A percentile compares a stretch with the other conserved stretches of the same genome.
Conservation (phyloP, 1,284 basidiomycete species). For the Fomitopsis schrenkii region DNA sequence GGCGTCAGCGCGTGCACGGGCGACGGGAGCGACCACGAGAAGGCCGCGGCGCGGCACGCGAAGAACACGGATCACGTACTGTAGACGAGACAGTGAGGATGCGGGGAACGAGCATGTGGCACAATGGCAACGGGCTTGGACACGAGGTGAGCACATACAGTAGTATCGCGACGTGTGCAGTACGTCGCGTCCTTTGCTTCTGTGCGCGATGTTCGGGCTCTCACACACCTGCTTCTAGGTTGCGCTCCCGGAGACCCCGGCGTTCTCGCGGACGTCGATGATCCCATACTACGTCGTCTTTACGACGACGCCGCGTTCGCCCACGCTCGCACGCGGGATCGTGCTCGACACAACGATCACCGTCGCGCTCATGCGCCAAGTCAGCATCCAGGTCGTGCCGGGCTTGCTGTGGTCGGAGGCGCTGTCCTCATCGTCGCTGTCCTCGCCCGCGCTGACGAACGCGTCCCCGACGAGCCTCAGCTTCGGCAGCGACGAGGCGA, state of each 20-base stretch:
- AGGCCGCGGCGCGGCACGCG: too few relatives aligned
- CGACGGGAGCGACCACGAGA: too few relatives aligned
- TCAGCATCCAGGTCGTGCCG: constrained; percentile 39
- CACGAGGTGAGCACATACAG: too few relatives aligned
- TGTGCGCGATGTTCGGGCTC: not conserved
- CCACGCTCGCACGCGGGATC: constrained; percentile 61
- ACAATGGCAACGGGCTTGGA: too few relatives aligned
- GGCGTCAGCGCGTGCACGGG: too few relatives aligned
- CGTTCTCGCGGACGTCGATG: constrained; percentile 51
- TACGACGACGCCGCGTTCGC: too few relatives aligned
- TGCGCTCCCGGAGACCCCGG: constrained; percentile 54
- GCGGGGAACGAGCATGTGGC: too few relatives aligned
- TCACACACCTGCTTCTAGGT: constrained; percentile 34
- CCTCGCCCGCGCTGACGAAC: constrained; percentile 22
- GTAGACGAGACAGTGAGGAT: too few relatives aligned
- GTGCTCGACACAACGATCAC: constrained; percentile 67
- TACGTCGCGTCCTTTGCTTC: constrained; percentile 27
- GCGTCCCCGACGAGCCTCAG: constrained; percentile 32
- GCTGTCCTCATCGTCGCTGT: constrained; percentile 33
- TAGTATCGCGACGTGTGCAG: constrained; percentile 42
- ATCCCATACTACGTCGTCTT: constrained; percentile 72
- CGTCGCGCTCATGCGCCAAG: constrained; percentile 55
- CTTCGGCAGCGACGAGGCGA: constrained; percentile 46
- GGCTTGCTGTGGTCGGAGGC: constrained; percentile 15
- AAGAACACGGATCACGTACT: too few relatives aligned